These are phyloP conservation scores for Graphilbum sp. DNA, from an alignment of 2,329 filamentous ascomycete species.

Conservation along the genomic window DNA sequence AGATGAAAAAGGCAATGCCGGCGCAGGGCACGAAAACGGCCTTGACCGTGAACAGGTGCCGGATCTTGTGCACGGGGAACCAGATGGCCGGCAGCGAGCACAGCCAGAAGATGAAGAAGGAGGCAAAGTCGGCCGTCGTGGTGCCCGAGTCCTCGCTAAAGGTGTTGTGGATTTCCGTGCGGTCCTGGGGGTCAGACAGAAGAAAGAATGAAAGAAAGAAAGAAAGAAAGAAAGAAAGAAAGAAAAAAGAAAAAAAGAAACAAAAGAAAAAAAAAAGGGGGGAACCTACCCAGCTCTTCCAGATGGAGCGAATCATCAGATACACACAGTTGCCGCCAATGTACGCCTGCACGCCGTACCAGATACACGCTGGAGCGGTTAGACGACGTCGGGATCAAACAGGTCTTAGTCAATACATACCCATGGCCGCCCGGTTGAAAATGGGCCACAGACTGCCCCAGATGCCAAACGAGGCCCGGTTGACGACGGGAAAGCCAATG, in stretches of 20 bases:
- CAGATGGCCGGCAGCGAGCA: conserved; percentile 14
- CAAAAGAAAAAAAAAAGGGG: no score
- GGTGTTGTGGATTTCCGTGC: conserved; percentile 19
- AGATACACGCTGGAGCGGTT: conserved; percentile 15
- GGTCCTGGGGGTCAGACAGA: conserved; percentile 7
- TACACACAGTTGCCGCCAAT: conserved; percentile 77
- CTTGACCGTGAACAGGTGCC: conserved; percentile 49
- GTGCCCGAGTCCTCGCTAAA: conserved; percentile 21
- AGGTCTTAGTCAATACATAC: conserved; percentile 1
- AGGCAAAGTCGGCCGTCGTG: conserved; percentile 11
- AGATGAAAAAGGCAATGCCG: conserved; percentile 76
- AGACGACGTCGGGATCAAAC: neutral
- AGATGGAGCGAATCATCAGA: conserved; percentile 72
- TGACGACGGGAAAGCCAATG: conserved; percentile 73
- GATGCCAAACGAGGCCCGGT: conserved; percentile 46
- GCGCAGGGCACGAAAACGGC: conserved; percentile 68
- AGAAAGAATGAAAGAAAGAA: no score
- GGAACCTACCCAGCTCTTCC: conserved; percentile 52
- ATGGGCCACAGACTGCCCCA: conserved; percentile 45
- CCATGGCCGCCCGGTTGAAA: conserved; percentile 21
- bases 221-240: no score
- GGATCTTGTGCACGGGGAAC: conserved; percentile 14
- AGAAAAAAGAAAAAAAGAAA: no score
- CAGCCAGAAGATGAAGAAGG: conserved; percentile 14
- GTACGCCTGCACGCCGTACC: conserved; percentile 51